These are phyloP conservation scores for Fusarium sp. DNA, from an alignment of 2,329 filamentous ascomycete genomes.

Conservation along the genomic window DNA sequence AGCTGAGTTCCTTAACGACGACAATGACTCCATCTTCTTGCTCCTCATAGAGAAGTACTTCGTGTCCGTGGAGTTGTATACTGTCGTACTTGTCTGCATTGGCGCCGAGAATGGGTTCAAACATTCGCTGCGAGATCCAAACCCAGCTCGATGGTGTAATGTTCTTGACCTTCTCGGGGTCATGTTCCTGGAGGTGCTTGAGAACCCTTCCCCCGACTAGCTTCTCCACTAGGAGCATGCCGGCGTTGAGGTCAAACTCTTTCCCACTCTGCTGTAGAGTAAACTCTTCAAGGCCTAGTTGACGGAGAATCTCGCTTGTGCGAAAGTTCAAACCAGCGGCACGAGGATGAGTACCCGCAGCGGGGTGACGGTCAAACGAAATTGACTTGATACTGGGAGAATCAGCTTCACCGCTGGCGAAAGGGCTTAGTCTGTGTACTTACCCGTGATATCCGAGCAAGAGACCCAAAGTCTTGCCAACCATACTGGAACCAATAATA, in stretches of 20 bases:
- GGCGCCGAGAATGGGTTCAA: slow-evolving; percentile 6
- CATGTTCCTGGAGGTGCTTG: neutral
- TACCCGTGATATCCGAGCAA: neutral
- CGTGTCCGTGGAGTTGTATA: neutral
- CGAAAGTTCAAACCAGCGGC: neutral
- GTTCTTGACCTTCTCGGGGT: neutral
- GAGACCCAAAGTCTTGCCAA: neutral
- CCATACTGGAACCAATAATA: neutral
- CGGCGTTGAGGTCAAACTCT: neutral
- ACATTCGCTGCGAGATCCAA: slow-evolving; percentile 12
- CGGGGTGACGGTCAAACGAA: neutral
- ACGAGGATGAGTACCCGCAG: neutral
- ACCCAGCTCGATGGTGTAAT: neutral
- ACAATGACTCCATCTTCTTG: neutral
- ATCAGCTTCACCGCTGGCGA: neutral
- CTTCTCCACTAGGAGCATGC: neutral
- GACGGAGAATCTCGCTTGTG: neutral
- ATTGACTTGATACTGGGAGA: neutral
- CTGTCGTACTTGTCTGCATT: slow-evolving; percentile 1
- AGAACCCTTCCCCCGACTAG: neutral
- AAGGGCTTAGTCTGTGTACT: neutral
- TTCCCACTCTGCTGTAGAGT: neutral
- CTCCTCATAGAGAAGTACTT: neutral
- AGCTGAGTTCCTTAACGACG: neutral
- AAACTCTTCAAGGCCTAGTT: neutral